phyloP scores from a whole-genome alignment of 352 stramenopile genomes.

The Pythium rishiriense region DNA sequence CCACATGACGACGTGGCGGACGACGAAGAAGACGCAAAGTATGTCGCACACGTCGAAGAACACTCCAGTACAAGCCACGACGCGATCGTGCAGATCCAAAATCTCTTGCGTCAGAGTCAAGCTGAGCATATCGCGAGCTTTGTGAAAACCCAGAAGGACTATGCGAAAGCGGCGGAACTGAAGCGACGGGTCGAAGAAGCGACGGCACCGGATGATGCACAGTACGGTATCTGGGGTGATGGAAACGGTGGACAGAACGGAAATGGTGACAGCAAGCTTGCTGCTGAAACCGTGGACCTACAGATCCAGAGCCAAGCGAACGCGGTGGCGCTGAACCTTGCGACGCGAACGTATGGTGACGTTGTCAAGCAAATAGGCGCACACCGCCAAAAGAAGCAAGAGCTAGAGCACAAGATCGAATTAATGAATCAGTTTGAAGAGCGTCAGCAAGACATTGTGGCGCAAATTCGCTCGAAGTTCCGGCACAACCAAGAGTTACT shows the following conservation, averaged over 20 bases:
- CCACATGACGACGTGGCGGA: slow-evolving; percentile 13
- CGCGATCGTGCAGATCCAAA: slow-evolving; percentile 41
- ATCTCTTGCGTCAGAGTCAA: slow-evolving; percentile 38
- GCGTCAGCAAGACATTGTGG: slow-evolving; percentile 39
- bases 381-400: slow-evolving; percentile 31
- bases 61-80: slow-evolving; percentile 36
- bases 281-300: slow-evolving; percentile 29
- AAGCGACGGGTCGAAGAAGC: slow-evolving; percentile 17
- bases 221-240: slow-evolving; percentile 26
- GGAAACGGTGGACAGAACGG: neutral
- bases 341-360: slow-evolving; percentile 21
- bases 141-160: slow-evolving; percentile 34
- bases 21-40: slow-evolving; percentile 37
- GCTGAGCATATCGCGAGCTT: slow-evolving; percentile 44
- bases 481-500: slow-evolving; percentile 33
- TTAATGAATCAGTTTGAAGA: slow-evolving; percentile 45
- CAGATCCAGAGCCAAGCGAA: slow-evolving; percentile 34
- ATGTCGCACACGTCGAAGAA: slow-evolving; percentile 39
- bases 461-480: slow-evolving; percentile 33
- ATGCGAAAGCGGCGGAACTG: slow-evolving; percentile 28
- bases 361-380: slow-evolving; percentile 25
- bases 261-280: slow-evolving; percentile 2
- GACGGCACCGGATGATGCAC: slow-evolving; percentile 3
- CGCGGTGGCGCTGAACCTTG: slow-evolving; percentile 25
- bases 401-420: slow-evolving; percentile 43